These are phyloP conservation scores for Taphrina populina DNA, from an alignment of 1,139 yeast genomes.

Conservation along the genomic window DNA sequence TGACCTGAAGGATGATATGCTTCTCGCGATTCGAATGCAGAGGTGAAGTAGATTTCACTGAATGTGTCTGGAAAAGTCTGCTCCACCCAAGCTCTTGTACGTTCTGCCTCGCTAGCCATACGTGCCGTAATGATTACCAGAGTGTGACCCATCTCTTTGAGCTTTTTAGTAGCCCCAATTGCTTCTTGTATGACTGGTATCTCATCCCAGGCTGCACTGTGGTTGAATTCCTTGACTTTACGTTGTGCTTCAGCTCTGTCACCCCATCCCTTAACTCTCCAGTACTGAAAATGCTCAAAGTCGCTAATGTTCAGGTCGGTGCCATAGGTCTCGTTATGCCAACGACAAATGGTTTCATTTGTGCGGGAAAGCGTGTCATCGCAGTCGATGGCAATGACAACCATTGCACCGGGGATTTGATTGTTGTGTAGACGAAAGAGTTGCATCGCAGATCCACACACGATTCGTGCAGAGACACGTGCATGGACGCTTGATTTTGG, in stretches of 20 bases:
- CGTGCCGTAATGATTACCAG: constrained; percentile 28
- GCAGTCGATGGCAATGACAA: constrained; percentile 28
- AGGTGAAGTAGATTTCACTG: constrained; percentile 27
- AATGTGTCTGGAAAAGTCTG: constrained; percentile 16
- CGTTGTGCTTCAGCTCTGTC: constrained; percentile 10
- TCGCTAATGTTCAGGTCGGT: constrained; percentile 21
- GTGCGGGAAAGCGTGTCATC: constrained; percentile 32
- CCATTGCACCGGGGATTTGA: no score
- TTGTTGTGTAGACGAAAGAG: no score
- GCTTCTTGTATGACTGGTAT: constrained; percentile 27
- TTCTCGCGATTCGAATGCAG: constrained; percentile 23
- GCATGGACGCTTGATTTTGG: no score
- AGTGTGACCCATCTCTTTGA: constrained; percentile 18
- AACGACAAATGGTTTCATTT: constrained; percentile 21
- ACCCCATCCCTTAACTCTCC: constrained; percentile 31
- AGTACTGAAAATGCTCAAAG: constrained; percentile 28
- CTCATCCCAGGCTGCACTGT: constrained; percentile 13
- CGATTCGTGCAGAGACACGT: no score
- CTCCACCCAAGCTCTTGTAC: constrained; percentile 20
- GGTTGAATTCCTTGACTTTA: constrained; percentile 29
- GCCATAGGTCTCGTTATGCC: constrained; percentile 33
- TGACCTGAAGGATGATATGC: constrained; percentile 14
- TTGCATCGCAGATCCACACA: no score
- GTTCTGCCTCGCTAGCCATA: constrained; percentile 30
- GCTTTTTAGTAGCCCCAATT: constrained; percentile 2